Conservation (phyloP, 495 filamentous ascomycete genomes). For the Podospora pseudoanserina region DNA sequence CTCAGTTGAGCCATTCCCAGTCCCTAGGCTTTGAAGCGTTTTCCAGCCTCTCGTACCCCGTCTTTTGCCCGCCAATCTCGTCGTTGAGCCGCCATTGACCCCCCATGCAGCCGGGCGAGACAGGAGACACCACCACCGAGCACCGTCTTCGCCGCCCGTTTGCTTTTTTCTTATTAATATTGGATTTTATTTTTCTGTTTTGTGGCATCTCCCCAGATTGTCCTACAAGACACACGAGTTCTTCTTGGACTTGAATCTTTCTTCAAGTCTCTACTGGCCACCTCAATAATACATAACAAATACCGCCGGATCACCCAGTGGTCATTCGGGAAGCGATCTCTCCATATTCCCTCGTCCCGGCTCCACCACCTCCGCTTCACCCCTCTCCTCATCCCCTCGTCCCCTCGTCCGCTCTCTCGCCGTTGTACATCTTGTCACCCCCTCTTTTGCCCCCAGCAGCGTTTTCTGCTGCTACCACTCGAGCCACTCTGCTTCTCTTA, state of each 20-base stretch:
- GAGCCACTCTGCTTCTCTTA: background rate
- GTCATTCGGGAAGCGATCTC: conserved; percentile 12
- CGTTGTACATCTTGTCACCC: background rate
- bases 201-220: background rate
- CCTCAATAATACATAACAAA: background rate
- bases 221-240: background rate
- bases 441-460: conserved; percentile 9
- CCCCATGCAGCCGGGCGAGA: background rate
- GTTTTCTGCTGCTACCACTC: conserved; percentile 2
- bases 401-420: background rate
- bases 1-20: conserved; percentile 1
- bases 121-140: background rate
- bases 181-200: background rate
- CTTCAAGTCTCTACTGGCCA: background rate
- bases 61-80: background rate
- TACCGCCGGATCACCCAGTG: background rate
- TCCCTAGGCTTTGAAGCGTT: background rate
- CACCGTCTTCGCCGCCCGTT: conserved; percentile 7
- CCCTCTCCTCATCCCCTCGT: conserved; percentile 6
- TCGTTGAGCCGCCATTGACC: background rate
- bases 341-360: conserved; percentile 1
- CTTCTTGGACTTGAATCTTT: background rate
- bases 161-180: conserved; percentile 6
- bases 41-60: conserved; percentile 8
- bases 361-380: conserved; percentile 12